Evolutionary conservation across 2,329 filamentous ascomycete species (phyloP).

Genomic region (Beauveria rudraprayagi): DNA sequence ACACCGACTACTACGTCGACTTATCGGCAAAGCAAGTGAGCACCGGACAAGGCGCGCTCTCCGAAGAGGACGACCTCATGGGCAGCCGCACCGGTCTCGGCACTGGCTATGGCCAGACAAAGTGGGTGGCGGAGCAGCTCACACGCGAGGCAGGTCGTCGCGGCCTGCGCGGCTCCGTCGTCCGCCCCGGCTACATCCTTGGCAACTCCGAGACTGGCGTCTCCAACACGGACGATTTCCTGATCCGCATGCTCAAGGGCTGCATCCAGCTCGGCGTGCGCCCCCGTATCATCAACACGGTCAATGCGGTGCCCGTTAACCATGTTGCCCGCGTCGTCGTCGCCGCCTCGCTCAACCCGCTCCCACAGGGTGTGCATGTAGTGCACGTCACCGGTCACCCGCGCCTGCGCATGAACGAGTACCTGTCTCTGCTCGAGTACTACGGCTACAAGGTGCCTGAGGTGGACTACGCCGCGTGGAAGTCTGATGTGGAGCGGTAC

Average conservation of each 20-base stretch:
- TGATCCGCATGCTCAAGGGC: constrained; percentile 79
- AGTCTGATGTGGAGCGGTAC: constrained; percentile 21
- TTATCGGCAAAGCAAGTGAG: constrained; percentile 56
- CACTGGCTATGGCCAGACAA: constrained; percentile 85
- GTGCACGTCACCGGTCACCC: constrained; percentile 75
- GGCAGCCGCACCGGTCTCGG: constrained; percentile 69
- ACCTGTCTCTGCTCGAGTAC: constrained; percentile 57
- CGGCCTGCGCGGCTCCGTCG: constrained; percentile 66
- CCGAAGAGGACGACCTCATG: constrained; percentile 69
- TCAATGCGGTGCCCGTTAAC: constrained; percentile 82
- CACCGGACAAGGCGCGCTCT: constrained; percentile 55
- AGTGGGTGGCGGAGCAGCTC: constrained; percentile 68
- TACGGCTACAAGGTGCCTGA: constrained; percentile 70
- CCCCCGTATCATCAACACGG: constrained; percentile 73
- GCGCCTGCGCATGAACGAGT: constrained; percentile 69
- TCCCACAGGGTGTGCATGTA: constrained; percentile 43
- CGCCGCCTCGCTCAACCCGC: constrained; percentile 60
- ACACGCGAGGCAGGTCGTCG: constrained; percentile 70
- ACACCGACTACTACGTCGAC: constrained; percentile 72
- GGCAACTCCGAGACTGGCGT: constrained; percentile 64
- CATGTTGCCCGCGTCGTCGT: constrained; percentile 78
- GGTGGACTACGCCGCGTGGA: constrained; percentile 52
- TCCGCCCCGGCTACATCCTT: constrained; percentile 79
- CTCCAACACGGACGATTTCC: constrained; percentile 80
- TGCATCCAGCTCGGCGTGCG: constrained; percentile 70